Evolutionary conservation across 768 basidiomycete genomes (phyloP).

Genomic region (Sarcodon aspratus): DNA sequence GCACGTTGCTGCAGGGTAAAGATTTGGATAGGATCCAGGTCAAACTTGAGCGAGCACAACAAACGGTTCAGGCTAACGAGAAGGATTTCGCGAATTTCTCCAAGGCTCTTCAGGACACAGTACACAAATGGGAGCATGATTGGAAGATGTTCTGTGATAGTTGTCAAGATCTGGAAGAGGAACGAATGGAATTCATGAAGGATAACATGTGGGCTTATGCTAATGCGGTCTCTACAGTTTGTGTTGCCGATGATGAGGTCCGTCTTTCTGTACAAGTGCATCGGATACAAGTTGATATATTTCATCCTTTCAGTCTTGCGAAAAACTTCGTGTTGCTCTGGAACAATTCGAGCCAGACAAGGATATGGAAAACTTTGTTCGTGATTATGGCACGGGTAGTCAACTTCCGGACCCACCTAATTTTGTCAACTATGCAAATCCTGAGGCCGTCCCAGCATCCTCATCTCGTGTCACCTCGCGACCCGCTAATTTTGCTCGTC

Average conservation of each 20-base stretch:
- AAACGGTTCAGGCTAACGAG: slow-evolving; percentile 86
- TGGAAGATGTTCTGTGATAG: slow-evolving; percentile 95
- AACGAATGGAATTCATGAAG: slow-evolving; percentile 89
- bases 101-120: slow-evolving; percentile 66
- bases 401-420: slow-evolving; percentile 80
- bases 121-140: slow-evolving; percentile 79
- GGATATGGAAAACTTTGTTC: slow-evolving; percentile 86
- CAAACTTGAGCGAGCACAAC: slow-evolving; percentile 81
- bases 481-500: slow-evolving; percentile 40
- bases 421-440: slow-evolving; percentile 73
- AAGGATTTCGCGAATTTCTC: slow-evolving; percentile 87
- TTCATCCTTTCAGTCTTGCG: slow-evolving; percentile 60
- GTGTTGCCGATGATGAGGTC: slow-evolving; percentile 94
- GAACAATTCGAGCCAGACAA: slow-evolving; percentile 83
- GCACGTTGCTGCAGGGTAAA: slow-evolving; percentile 82
- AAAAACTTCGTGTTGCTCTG: slow-evolving; percentile 73
- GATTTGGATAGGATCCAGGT: slow-evolving; percentile 84
- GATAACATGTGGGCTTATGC: slow-evolving; percentile 95
- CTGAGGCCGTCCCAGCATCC: slow-evolving; percentile 52
- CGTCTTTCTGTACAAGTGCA: slow-evolving; percentile 4
- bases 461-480: slow-evolving; percentile 45
- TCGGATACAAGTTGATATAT: background rate
- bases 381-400: slow-evolving; percentile 79
- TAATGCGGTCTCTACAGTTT: slow-evolving; percentile 91
- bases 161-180: slow-evolving; percentile 93